Conservation (phyloP, 768 basidiomycete genomes). For the Crepidotus variabilis region DNA sequence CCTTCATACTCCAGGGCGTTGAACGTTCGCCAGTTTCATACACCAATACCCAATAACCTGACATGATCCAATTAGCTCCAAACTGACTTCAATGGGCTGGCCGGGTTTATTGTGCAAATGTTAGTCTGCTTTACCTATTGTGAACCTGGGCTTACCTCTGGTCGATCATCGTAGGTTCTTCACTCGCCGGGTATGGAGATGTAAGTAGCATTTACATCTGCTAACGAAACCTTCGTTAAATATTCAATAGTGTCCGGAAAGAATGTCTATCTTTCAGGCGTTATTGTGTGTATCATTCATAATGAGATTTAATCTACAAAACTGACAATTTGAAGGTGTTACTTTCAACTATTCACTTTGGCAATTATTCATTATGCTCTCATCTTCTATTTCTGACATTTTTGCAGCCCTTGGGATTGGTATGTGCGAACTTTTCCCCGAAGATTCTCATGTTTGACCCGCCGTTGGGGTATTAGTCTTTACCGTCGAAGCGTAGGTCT, state of each 20-base stretch:
- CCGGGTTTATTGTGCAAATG: constrained; percentile 48
- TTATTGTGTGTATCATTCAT: not conserved
- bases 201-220: constrained; percentile 23
- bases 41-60: constrained; percentile 11
- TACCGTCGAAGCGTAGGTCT: constrained; percentile 39
- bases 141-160: too few relatives aligned
- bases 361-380: constrained; percentile 33
- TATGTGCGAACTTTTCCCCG: constrained; percentile 16
- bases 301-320: not conserved
- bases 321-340: constrained; percentile 25
- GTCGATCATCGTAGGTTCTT: constrained; percentile 37
- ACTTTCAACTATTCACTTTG: constrained; percentile 37
- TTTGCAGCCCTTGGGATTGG: constrained; percentile 36
- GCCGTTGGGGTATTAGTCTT: constrained; percentile 31
- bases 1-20: constrained; percentile 31
- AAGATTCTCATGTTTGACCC: not conserved
- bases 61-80: constrained; percentile 31
- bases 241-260: constrained; percentile 41
- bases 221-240: constrained; percentile 1
- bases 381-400: not conserved
- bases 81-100: constrained; percentile 49
- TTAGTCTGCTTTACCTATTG: constrained; percentile 20
- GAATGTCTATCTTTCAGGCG: not conserved
- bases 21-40: constrained; percentile 26
- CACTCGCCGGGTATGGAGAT: constrained; percentile 47